Conservation (phyloP, 768 basidiomycete species). For the Chalciporus pseudorubinellus region DNA sequence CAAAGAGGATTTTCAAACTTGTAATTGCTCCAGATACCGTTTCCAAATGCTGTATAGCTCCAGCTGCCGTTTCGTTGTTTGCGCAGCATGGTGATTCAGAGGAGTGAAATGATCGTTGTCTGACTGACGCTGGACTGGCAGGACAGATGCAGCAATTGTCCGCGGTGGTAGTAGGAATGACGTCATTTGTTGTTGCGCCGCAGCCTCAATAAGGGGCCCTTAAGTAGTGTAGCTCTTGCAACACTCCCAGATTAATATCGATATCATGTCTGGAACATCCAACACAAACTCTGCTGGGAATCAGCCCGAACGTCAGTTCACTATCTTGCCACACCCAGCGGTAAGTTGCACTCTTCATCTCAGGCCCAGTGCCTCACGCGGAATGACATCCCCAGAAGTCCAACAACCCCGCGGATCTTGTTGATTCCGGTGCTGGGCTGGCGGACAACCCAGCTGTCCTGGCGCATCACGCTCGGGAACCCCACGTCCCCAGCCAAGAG, state of each 20-base stretch:
- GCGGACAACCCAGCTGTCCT: conserved; percentile 38
- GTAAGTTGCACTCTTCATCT: conserved; percentile 31
- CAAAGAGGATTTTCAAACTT: conserved; percentile 4
- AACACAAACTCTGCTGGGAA: conserved; percentile 4
- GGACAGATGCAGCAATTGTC: no score
- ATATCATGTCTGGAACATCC: conserved; percentile 17
- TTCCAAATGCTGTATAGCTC: neutral
- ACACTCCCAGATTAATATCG: neutral
- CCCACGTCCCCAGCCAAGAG: conserved; percentile 47
- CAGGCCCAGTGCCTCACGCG: neutral
- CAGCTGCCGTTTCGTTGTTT: no score
- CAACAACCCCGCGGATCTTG: conserved; percentile 57
- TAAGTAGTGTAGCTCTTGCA: neutral
- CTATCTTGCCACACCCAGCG: conserved; percentile 62
- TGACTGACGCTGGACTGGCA: no score
- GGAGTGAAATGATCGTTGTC: neutral
- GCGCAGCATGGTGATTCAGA: neutral
- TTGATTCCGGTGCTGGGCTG: conserved; percentile 36
- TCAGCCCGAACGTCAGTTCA: conserved; percentile 38
- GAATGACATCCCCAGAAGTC: conserved; percentile 41
- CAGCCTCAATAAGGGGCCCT: conserved; percentile 4
- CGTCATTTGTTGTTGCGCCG: conserved; percentile 9
- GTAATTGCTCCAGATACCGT: conserved; percentile 2
- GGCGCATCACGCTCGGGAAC: conserved; percentile 51
- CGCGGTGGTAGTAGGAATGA: conserved; percentile 9